phyloP scores from a whole-genome alignment of 2,329 filamentous ascomycete genomes.

The Cordyceps fumosorosea region DNA sequence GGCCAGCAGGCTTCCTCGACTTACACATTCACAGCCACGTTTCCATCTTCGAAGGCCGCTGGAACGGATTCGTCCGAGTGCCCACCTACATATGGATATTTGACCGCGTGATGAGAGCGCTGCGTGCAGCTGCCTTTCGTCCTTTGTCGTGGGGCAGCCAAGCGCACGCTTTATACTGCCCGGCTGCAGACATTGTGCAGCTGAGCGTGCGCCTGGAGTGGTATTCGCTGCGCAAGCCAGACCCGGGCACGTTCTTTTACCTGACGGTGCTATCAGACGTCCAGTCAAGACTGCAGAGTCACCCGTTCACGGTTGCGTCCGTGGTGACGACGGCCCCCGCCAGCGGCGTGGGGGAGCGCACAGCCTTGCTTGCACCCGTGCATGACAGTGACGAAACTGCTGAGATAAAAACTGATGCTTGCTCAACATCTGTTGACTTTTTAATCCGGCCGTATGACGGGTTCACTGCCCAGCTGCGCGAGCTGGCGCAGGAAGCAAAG shows the following conservation, averaged over 20 bases:
- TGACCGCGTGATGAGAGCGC: constrained; percentile 40
- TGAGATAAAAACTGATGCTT: not conserved
- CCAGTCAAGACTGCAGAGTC: constrained; percentile 38
- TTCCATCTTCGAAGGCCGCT: constrained; percentile 43
- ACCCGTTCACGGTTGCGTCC: constrained; percentile 41
- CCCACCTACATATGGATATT: constrained; percentile 42
- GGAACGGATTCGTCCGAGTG: constrained; percentile 43
- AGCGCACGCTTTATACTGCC: constrained; percentile 29
- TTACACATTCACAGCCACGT: constrained; percentile 28
- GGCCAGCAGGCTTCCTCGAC: not conserved
- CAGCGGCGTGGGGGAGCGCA: constrained; percentile 24
- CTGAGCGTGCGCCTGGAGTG: constrained; percentile 30
- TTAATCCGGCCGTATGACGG: constrained; percentile 39
- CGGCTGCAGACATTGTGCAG: constrained; percentile 34
- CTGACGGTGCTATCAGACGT: constrained; percentile 34
- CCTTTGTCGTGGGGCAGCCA: constrained; percentile 29
- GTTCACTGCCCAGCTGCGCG: constrained; percentile 33
- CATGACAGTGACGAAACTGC: not conserved
- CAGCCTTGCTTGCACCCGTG: constrained; percentile 24
- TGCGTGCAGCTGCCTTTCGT: constrained; percentile 37
- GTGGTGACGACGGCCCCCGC: constrained; percentile 15
- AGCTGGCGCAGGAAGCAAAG: constrained; percentile 23
- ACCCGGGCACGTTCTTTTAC: constrained; percentile 39
- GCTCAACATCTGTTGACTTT: constrained; percentile 27
- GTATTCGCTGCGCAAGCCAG: constrained; percentile 23